phyloP scores from a whole-genome alignment of 2,329 filamentous ascomycete genomes.

The Alternaria gansuensis region DNA sequence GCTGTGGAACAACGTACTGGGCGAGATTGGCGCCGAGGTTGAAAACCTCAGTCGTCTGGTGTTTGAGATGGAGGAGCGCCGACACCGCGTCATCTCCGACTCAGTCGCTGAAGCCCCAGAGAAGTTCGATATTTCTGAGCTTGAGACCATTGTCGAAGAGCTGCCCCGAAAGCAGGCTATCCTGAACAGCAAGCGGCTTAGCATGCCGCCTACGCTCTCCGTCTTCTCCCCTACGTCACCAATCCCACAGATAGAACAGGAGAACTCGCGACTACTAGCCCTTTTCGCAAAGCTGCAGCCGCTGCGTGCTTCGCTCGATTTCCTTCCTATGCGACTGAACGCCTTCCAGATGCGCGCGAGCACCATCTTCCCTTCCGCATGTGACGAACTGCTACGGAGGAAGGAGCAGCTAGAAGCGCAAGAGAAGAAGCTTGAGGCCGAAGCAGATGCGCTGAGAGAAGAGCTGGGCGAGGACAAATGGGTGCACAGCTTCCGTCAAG shows the following conservation, averaged over 20 bases:
- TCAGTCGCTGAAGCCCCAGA: constrained; percentile 70
- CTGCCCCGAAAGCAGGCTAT: constrained; percentile 66
- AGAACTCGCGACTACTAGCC: constrained; percentile 87
- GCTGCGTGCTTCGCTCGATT: constrained; percentile 89
- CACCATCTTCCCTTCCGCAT: constrained; percentile 84
- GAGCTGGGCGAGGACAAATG: constrained; percentile 95
- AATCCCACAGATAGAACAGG: constrained; percentile 67
- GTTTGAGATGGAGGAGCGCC: constrained; percentile 97
- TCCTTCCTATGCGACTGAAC: constrained; percentile 91
- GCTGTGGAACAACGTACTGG: constrained; percentile 90
- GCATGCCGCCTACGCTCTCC: constrained; percentile 67
- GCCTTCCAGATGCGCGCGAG: constrained; percentile 84
- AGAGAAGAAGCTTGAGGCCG: constrained; percentile 87
- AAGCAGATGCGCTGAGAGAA: constrained; percentile 86
- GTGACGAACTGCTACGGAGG: constrained; percentile 83
- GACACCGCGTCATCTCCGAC: constrained; percentile 74
- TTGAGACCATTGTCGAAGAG: constrained; percentile 94
- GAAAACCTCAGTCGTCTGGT: constrained; percentile 81
- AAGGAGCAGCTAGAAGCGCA: constrained; percentile 78
- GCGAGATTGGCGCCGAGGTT: constrained; percentile 90
- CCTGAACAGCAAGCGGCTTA: constrained; percentile 71
- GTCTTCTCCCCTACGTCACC: constrained; percentile 69
- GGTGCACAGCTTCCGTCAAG: constrained; percentile 94
- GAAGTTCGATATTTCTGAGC: constrained; percentile 80
- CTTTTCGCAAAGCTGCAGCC: constrained; percentile 97